A percentile compares a stretch with the other conserved stretches of the same genome.
Conservation (phyloP, 2,329 filamentous ascomycete genomes). For the Apiospora phragmitis region DNA sequence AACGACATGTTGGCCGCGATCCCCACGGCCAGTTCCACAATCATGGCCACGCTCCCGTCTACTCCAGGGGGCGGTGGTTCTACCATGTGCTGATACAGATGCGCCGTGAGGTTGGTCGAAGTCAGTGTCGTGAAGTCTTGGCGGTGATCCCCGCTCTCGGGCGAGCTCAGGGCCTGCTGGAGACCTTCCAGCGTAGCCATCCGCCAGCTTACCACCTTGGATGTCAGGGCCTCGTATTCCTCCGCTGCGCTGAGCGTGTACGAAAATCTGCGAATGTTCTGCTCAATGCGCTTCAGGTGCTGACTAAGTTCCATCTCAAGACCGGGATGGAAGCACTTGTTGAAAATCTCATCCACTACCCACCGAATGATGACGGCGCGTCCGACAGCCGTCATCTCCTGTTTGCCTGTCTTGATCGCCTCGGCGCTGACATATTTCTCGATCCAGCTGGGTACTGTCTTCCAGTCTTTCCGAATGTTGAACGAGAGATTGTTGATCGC, state of each 20-base stretch:
- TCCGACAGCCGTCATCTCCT: conserved; percentile 97
- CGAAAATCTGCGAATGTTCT: conserved; percentile 79
- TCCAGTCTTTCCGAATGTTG: conserved; percentile 95
- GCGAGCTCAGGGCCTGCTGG: conserved; percentile 65
- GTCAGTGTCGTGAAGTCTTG: conserved; percentile 68
- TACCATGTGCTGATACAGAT: conserved; percentile 71
- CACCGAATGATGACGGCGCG: conserved; percentile 86
- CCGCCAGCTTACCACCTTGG: conserved; percentile 89
- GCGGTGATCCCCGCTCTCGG: conserved; percentile 66
- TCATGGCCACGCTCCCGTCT: conserved; percentile 88
- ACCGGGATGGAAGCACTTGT: conserved; percentile 88
- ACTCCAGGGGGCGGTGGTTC: conserved; percentile 78
- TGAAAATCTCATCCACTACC: conserved; percentile 88
- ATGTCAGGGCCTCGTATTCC: conserved; percentile 83
- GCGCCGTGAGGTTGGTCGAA: conserved; percentile 66
- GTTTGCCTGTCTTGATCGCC: conserved; percentile 82
- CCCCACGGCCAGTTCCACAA: conserved; percentile 84
- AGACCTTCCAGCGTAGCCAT: conserved; percentile 93
- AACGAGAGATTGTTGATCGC: conserved; percentile 94
- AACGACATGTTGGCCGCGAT: conserved; percentile 85
- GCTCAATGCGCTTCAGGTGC: conserved; percentile 82
- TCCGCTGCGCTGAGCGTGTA: conserved; percentile 76
- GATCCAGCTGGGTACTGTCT: conserved; percentile 77
- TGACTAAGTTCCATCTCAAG: conserved; percentile 75
- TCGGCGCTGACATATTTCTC: conserved; percentile 79